Evolutionary conservation across 331 rosid genomes (phyloP).

Genomic region (Quercus lobata): DNA sequence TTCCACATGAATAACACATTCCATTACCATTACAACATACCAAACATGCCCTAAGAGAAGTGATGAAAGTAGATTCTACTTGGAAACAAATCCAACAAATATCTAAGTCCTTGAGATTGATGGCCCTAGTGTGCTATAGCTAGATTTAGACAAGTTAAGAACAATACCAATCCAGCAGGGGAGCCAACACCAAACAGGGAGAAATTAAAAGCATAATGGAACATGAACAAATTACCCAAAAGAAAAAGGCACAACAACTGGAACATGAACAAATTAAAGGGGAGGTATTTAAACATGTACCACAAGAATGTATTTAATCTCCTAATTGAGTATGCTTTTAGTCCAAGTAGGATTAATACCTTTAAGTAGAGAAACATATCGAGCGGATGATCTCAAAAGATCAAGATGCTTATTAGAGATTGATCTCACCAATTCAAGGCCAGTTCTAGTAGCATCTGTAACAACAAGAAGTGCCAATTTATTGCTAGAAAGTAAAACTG

Average conservation of each 20-base stretch:
- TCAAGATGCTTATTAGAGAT: slow-evolving; percentile 65
- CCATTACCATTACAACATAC: too few relatives aligned
- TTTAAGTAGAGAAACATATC: slow-evolving; percentile 62
- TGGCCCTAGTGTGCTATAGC: background rate
- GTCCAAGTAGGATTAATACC: slow-evolving; percentile 33
- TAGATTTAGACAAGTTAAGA: background rate
- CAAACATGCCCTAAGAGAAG: background rate
- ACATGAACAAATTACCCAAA: background rate
- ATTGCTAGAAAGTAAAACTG: slow-evolving; percentile 7
- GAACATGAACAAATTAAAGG: background rate
- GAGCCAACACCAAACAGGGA: background rate
- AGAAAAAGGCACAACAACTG: background rate
- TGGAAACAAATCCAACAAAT: background rate
- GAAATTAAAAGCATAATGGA: background rate
- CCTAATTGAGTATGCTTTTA: background rate
- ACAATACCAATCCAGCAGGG: background rate
- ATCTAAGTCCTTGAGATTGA: background rate
- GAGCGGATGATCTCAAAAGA: slow-evolving; percentile 67
- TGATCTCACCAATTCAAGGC: slow-evolving; percentile 57
- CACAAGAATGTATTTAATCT: background rate
- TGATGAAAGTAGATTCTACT: background rate
- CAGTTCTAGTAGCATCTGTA: slow-evolving; percentile 42
- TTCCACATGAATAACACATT: too few relatives aligned
- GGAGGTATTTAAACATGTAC: background rate
- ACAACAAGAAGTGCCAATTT: slow-evolving; percentile 23